Base-by-base conservation (phyloP, 768 basidiomycete species). In the Xerocomellus chrysenteron region DNA sequence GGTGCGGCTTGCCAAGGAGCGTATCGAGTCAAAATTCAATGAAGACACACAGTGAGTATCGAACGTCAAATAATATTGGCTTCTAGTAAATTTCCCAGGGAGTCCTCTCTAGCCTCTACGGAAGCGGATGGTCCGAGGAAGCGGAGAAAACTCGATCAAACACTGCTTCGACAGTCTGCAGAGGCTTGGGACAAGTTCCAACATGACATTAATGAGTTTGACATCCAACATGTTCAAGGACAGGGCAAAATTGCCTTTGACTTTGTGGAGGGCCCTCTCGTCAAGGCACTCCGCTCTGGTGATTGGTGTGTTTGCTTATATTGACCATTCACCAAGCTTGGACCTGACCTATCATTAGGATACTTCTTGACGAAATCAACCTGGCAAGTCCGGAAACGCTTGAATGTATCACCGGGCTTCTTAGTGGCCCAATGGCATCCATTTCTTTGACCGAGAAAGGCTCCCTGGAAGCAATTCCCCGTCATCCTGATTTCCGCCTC, bases 281-380 rank as follows among this genome's bases (percentile, higher is more conserved):
- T 97, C 24, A 90, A 87, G 63, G 97, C 97, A 3, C 72, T 99
- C 54, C 82, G 88, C 30, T 80, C 80, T 45, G 97, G 97, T 6
- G 85, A 96, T 68, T 99, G 97, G 97, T 96, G 65, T 64, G 89
- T 75, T 41, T 45, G 13, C 24, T 24, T 19, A 8, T 52, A 7
- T 39, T 17, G 5, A 35, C 47, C 32, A 21, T 35, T 16, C 5
- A n/a, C 49, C 36, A 45, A 16, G 5, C 33, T 28, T 36, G 21
- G 52, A 10, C 47, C 53, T 61, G 56, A 52, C 49, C 30, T 19
- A 41, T 32, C 14, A 2, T 35, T 56, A 97, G 94, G 94, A 81
- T 98, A 37, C 78, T 99, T 21, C 84, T 99, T 6, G 97, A 99
- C 62, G 97, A 98, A 72, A 87, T 98, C 68, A 99, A 99, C 67